Evolutionary conservation across 495 filamentous ascomycete genomes (phyloP).

Genomic region (Aspergillus sparsus): DNA sequence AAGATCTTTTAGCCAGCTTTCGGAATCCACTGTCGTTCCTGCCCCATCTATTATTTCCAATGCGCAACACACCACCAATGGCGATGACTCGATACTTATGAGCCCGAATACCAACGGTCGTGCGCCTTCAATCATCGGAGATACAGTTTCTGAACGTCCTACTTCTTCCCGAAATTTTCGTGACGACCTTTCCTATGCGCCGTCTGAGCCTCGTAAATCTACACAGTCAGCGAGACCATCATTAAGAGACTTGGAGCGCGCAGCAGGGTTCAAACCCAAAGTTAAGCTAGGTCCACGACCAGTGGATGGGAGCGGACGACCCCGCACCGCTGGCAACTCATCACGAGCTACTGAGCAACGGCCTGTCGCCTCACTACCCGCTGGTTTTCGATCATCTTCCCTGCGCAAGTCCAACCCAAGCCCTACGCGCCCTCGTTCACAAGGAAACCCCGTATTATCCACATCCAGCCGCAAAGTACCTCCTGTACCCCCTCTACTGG

Average conservation of each 20-base stretch:
- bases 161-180: constrained; percentile 33
- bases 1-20: constrained; percentile 40
- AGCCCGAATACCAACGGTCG: constrained; percentile 27
- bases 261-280: constrained; percentile 60
- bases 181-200: constrained; percentile 43
- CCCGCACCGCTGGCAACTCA: constrained; percentile 57
- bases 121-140: constrained; percentile 16
- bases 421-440: constrained; percentile 43
- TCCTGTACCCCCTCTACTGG: constrained; percentile 44
- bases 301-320: constrained; percentile 64
- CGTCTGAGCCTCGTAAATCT: constrained; percentile 49
- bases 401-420: constrained; percentile 40
- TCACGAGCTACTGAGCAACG: constrained; percentile 54
- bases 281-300: constrained; percentile 84
- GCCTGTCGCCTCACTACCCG: constrained; percentile 70
- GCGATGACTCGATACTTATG: constrained; percentile 20
- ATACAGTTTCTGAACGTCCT: constrained; percentile 22
- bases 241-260: constrained; percentile 61
- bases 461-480: constrained; percentile 41
- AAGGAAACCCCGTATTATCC: constrained; percentile 41
- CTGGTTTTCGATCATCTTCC: constrained; percentile 49
- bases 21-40: constrained; percentile 44
- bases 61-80: constrained; percentile 21
- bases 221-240: constrained; percentile 66
- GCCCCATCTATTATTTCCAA: constrained; percentile 26